Evolutionary conservation across 2,329 filamentous ascomycete genomes (phyloP).

Genomic region (Hawksworthiomyces lignivorus): DNA sequence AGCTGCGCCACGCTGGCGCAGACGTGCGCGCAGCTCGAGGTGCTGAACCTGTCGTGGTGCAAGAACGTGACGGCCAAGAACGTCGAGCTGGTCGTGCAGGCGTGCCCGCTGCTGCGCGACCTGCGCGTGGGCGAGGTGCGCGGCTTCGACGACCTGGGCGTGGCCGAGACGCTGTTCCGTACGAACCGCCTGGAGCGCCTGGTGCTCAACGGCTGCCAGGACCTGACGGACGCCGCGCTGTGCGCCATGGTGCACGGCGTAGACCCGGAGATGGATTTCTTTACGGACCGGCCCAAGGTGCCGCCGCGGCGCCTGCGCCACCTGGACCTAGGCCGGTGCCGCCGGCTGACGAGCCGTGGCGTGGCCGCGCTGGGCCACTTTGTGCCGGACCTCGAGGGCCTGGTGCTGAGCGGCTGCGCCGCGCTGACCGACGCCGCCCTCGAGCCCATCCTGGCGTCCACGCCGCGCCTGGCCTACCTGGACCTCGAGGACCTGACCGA

Average conservation of each 20-base stretch:
- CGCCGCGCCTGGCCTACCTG: constrained; percentile 72
- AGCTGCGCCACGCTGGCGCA: constrained; percentile 81
- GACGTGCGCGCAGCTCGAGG: constrained; percentile 73
- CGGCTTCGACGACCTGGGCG: constrained; percentile 66
- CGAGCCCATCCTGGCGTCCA: constrained; percentile 63
- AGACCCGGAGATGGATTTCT: constrained; percentile 69
- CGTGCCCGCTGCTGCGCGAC: constrained; percentile 67
- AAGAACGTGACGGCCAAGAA: constrained; percentile 73
- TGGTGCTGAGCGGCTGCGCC: constrained; percentile 75
- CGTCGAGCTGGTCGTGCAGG: constrained; percentile 62
- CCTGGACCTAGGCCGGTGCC: constrained; percentile 76
- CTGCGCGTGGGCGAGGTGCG: constrained; percentile 73
- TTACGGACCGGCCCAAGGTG: constrained; percentile 69
- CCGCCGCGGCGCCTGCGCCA: constrained; percentile 73
- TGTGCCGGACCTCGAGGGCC: constrained; percentile 70
- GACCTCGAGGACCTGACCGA: constrained; percentile 80
- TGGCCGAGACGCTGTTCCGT: constrained; percentile 68
- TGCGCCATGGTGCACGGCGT: constrained; percentile 66
- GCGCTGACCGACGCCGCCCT: constrained; percentile 67
- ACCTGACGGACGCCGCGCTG: constrained; percentile 68
- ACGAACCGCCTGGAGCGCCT: constrained; percentile 79
- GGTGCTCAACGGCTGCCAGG: constrained; percentile 70
- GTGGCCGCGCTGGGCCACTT: constrained; percentile 65
- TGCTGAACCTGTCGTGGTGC: constrained; percentile 90
- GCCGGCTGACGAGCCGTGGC: constrained; percentile 62